phyloP scores from a whole-genome alignment of 306 rosid genomes.

The Sechiopsis laciniata region DNA sequence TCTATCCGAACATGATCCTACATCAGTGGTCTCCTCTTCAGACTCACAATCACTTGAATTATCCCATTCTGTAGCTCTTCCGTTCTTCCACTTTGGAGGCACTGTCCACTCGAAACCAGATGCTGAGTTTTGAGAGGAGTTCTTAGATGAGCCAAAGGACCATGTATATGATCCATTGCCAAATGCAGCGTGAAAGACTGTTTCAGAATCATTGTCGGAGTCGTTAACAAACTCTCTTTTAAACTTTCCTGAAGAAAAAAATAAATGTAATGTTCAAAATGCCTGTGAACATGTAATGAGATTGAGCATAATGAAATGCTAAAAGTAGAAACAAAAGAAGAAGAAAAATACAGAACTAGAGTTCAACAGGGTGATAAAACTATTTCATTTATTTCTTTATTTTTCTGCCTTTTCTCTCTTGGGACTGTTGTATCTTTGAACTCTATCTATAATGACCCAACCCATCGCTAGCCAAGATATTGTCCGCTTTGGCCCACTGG shows the following conservation, averaged over 20 bases:
- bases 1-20: conserved; percentile 60
- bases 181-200: conserved; percentile 45
- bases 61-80: conserved; percentile 36
- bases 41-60: conserved; percentile 49
- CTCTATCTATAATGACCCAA: too few relatives aligned
- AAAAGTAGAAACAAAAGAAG: too few relatives aligned
- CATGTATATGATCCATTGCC: conserved; percentile 54
- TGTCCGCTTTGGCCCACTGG: too few relatives aligned
- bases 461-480: too few relatives aligned
- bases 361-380: too few relatives aligned
- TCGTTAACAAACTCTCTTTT: conserved; percentile 39
- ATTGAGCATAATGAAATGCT: too few relatives aligned
- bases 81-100: conserved; percentile 38
- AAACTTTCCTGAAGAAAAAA: conserved; percentile 32
- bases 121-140: conserved; percentile 34
- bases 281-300: not conserved
- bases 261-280: not conserved
- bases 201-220: conserved; percentile 39
- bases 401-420: too few relatives aligned
- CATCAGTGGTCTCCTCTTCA: conserved; percentile 34
- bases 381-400: too few relatives aligned
- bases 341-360: too few relatives aligned
- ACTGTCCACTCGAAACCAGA: conserved; percentile 64
- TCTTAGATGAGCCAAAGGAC: conserved; percentile 40
- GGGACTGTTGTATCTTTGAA: too few relatives aligned